Percentiles rank a stretch among this genome's conserved stretches.
phyloP scores from a whole-genome alignment of 2,329 filamentous ascomycete genomes.

The Zopfia rhizophila region DNA sequence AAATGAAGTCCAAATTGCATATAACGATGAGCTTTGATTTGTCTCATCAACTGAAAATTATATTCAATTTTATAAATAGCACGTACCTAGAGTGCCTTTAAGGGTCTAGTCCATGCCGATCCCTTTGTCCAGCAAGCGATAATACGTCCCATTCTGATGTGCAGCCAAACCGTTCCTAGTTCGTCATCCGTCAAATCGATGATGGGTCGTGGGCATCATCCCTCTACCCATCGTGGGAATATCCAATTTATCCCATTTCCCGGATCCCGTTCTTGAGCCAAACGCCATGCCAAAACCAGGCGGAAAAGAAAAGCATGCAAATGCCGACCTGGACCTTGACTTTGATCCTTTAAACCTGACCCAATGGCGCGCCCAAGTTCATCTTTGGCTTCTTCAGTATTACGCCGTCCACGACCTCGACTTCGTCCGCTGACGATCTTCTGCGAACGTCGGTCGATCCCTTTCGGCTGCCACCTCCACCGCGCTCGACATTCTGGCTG shows the following conservation, averaged over 20 bases:
- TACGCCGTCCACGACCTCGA: conserved; percentile 45
- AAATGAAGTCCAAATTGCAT: too few relatives aligned
- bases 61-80: too few relatives aligned
- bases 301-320: background rate
- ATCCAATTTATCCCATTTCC: background rate
- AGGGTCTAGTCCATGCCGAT: background rate
- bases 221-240: too few relatives aligned
- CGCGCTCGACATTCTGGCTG: conserved; percentile 23
- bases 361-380: conserved; percentile 49
- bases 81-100: background rate
- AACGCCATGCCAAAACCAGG: background rate
- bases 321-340: too few relatives aligned
- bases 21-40: too few relatives aligned
- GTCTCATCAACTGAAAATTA: too few relatives aligned
- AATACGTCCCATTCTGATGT: too few relatives aligned
- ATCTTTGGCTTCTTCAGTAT: conserved; percentile 46
- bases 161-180: conserved; percentile 2
- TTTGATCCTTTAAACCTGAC: conserved; percentile 29
- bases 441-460: conserved; percentile 29
- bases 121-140: conserved; percentile 6
- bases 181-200: too few relatives aligned
- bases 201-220: too few relatives aligned
- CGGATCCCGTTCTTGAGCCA: too few relatives aligned
- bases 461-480: conserved; percentile 29
- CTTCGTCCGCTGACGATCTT: conserved; percentile 27